Evolutionary conservation across 176 grass and related monocot genomes (phyloP).

Genomic region (Aegilops bicornis): DNA sequence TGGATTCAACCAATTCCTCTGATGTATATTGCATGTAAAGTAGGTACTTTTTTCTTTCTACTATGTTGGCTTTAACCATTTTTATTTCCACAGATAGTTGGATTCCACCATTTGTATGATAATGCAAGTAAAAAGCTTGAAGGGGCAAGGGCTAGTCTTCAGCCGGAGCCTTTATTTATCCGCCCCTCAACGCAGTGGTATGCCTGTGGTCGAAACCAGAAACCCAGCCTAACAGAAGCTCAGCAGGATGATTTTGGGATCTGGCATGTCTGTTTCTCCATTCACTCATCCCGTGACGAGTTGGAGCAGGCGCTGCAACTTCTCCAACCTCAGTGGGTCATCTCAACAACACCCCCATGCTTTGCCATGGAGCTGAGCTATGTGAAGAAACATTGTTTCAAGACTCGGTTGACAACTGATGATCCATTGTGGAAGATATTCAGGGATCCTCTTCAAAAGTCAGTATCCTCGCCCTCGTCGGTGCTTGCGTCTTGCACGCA

Average conservation of each 20-base stretch:
- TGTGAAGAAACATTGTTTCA: slow-evolving; percentile 81
- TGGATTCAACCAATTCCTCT: slow-evolving; percentile 44
- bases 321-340: slow-evolving; percentile 83
- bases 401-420: slow-evolving; percentile 60
- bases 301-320: slow-evolving; percentile 71
- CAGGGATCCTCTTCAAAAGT: slow-evolving; percentile 42
- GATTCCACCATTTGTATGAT: slow-evolving; percentile 58
- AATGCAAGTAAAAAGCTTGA: slow-evolving; percentile 55
- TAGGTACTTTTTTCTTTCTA: neutral
- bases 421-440: slow-evolving; percentile 84
- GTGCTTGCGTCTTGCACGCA: slow-evolving; percentile 17
- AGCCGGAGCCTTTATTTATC: slow-evolving; percentile 76
- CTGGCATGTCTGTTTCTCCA: slow-evolving; percentile 90
- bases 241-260: slow-evolving; percentile 68
- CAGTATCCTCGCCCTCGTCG: slow-evolving; percentile 16
- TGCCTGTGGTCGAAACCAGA: slow-evolving; percentile 43
- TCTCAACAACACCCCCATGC: slow-evolving; percentile 81
- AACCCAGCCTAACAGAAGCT: slow-evolving; percentile 62
- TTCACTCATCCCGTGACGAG: slow-evolving; percentile 86
- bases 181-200: slow-evolving; percentile 88
- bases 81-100: slow-evolving; percentile 50
- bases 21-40: neutral
- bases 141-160: slow-evolving; percentile 48
- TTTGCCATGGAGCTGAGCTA: slow-evolving; percentile 83
- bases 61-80: neutral